Conservation (phyloP, 257 asterid genomes). For the Knoxia roxburghii region DNA sequence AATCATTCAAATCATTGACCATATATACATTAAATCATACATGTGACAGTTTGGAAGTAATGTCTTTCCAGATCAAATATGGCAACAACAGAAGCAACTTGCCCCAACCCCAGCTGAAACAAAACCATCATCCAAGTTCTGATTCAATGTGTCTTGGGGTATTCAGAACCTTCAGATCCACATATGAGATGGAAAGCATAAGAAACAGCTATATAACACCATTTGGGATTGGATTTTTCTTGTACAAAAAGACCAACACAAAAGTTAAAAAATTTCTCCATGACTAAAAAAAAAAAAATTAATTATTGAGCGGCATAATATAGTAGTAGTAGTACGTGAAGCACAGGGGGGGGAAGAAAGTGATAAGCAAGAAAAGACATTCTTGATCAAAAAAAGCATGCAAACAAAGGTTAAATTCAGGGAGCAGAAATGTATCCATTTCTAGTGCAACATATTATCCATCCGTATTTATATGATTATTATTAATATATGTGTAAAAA, state of each 20-base stretch:
- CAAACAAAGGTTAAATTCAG: conserved; percentile 7
- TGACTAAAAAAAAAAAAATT: background rate
- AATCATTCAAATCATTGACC: conserved; percentile 10
- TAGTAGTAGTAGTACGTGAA: conserved; percentile 32
- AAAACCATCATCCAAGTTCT: conserved; percentile 10
- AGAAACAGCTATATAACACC: background rate
- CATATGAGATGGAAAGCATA: conserved; percentile 5
- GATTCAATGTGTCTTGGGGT: conserved; percentile 8
- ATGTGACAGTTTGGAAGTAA: conserved; percentile 6
- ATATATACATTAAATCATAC: background rate
- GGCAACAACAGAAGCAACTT: background rate
- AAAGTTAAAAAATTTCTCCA: conserved; percentile 30
- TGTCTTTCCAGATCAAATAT: background rate
- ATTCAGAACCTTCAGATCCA: conserved; percentile 26
- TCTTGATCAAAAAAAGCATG: conserved; percentile 20
- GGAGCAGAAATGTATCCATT: conserved; percentile 15
- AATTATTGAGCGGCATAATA: conserved; percentile 16
- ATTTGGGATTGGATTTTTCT: conserved; percentile 10
- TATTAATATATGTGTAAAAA: background rate
- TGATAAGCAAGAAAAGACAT: conserved; percentile 36
- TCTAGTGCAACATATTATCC: conserved; percentile 12
- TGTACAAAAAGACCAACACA: conserved; percentile 27
- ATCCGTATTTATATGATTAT: too few relatives aligned
- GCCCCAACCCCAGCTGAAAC: background rate
- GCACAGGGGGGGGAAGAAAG: conserved; percentile 35